Evolutionary conservation across 352 stramenopile genomes (phyloP).

Genomic region (Pythium aphanidermatum): DNA sequence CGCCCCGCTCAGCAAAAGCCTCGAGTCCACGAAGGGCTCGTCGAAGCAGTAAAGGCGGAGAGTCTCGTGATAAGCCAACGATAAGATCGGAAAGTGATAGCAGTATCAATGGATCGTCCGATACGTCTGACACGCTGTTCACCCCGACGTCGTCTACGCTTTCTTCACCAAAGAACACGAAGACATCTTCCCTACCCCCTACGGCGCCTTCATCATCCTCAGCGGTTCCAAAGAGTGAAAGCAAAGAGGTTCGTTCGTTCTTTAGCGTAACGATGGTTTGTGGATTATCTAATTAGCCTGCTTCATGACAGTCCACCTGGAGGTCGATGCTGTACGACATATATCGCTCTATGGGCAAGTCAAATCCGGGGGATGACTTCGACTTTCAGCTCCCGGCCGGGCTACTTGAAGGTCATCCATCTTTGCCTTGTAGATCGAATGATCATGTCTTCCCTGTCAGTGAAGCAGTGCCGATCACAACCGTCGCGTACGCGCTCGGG

Average conservation of each 20-base stretch:
- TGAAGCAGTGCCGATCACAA: constrained; percentile 91
- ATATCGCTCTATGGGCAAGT: constrained; percentile 53
- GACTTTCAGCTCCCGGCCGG: constrained; percentile 57
- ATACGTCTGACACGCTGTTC: no score
- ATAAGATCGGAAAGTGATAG: no score
- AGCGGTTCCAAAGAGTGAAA: constrained; percentile 12
- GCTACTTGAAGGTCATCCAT: constrained; percentile 77
- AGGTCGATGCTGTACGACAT: constrained; percentile 63
- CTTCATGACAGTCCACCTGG: constrained; percentile 22
- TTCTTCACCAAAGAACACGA: background rate
- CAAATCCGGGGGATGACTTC: constrained; percentile 62
- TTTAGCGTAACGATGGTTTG: background rate
- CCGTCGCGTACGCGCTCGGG: constrained; percentile 93
- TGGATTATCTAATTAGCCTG: background rate
- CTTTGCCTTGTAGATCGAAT: constrained; percentile 84
- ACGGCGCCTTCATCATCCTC: background rate
- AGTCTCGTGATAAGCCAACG: no score
- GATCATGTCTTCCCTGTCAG: constrained; percentile 90
- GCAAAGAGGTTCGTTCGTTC: constrained; percentile 15
- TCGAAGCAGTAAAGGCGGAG: constrained; percentile 6
- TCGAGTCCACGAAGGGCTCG: background rate
- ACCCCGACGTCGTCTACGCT: no score
- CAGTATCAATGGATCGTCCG: no score
- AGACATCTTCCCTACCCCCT: constrained; percentile 2
- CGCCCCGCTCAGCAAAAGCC: constrained; percentile 15